Conservation (phyloP, 331 rosid species). For the Saraca asoca region DNA sequence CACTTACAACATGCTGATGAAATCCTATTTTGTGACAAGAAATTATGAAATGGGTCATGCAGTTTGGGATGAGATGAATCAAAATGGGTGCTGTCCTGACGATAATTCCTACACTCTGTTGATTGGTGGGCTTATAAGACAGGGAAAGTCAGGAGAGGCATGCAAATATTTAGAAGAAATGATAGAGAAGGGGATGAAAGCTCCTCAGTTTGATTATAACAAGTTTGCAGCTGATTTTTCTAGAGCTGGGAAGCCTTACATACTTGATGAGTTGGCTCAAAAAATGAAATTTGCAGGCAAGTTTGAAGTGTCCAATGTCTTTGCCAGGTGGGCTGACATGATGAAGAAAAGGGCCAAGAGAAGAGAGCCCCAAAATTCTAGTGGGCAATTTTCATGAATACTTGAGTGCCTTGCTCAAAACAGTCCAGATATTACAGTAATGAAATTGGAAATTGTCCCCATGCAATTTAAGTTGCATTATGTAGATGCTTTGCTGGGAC, state of each 20-base stretch:
- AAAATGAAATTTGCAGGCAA: slow-evolving; percentile 76
- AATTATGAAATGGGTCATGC: slow-evolving; percentile 67
- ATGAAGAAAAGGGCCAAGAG: slow-evolving; percentile 61
- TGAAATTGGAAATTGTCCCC: neutral
- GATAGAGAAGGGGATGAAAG: slow-evolving; percentile 88
- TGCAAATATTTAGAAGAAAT: slow-evolving; percentile 73
- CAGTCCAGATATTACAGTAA: slow-evolving; percentile 17
- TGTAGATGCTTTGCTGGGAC: neutral
- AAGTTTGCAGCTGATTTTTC: slow-evolving; percentile 81
- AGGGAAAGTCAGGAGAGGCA: slow-evolving; percentile 68
- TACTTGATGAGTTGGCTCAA: slow-evolving; percentile 72
- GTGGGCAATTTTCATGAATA: slow-evolving; percentile 40
- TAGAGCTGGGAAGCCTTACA: slow-evolving; percentile 66
- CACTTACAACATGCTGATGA: slow-evolving; percentile 87
- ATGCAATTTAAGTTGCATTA: neutral
- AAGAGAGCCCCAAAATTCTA: slow-evolving; percentile 43
- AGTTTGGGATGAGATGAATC: slow-evolving; percentile 67
- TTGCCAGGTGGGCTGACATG: slow-evolving; percentile 76
- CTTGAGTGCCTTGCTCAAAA: slow-evolving; percentile 24
- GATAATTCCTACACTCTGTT: slow-evolving; percentile 68
- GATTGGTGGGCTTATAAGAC: slow-evolving; percentile 77
- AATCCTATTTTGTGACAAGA: slow-evolving; percentile 64
- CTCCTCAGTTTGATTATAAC: slow-evolving; percentile 82
- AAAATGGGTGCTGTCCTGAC: slow-evolving; percentile 72
- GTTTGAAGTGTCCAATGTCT: slow-evolving; percentile 69